phyloP scores from a whole-genome alignment of 768 basidiomycete species.

The Russula vinacea region DNA sequence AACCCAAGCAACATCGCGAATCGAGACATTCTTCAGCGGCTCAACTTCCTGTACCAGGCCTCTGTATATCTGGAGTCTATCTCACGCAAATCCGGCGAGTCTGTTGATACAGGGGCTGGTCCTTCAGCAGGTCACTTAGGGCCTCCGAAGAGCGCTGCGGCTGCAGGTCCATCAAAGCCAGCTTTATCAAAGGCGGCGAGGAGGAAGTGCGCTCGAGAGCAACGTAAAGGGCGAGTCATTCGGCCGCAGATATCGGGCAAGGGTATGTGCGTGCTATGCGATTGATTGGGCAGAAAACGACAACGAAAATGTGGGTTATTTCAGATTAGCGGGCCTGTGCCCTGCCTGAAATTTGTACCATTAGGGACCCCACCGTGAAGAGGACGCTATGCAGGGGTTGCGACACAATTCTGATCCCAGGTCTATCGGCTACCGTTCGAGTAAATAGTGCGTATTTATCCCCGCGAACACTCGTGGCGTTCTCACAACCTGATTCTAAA shows the following conservation, averaged over 20 bases:
- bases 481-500: conserved; percentile 21
- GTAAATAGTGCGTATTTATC: conserved; percentile 52
- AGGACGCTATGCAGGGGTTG: conserved; percentile 75
- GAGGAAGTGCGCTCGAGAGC: conserved; percentile 12
- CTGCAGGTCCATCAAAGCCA: neutral
- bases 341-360: neutral
- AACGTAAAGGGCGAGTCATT: conserved; percentile 34
- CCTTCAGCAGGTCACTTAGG: neutral
- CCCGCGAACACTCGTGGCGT: neutral
- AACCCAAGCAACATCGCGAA: conserved; percentile 59
- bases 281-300: conserved; percentile 68
- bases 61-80: conserved; percentile 56
- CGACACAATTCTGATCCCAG: conserved; percentile 60
- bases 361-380: conserved; percentile 81
- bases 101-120: neutral
- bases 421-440: conserved; percentile 60
- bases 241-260: conserved; percentile 55
- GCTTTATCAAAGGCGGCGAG: neutral
- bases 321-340: neutral
- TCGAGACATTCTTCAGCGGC: conserved; percentile 73
- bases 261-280: conserved; percentile 66
- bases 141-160: neutral
- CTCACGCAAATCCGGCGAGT: conserved; percentile 11
- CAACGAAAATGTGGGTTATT: conserved; percentile 63
- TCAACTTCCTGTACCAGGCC: conserved; percentile 85